Base-by-base conservation (phyloP, 2,329 filamentous ascomycete genomes). In the Domatiomyces globalis region DNA sequence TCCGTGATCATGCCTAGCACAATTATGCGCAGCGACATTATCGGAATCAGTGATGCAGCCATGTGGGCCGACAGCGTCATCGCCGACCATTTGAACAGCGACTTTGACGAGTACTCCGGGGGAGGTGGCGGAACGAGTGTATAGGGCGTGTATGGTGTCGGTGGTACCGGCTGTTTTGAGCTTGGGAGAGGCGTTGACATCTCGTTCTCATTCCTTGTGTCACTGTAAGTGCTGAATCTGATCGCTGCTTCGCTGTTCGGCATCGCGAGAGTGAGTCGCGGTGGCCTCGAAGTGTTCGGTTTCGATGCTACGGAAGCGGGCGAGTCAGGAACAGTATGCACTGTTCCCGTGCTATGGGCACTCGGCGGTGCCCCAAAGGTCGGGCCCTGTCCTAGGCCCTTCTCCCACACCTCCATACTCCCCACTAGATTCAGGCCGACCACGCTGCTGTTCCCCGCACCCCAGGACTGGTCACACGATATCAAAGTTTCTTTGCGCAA, bases 1-100 rank as follows among this genome's bases (percentile, higher is more conserved):
- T 59, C 55, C 3, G 57, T 59, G 15, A 59, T 51, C 15, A 51
- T 53, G 6, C 57, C 57, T 25, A 59, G 29, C 27, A 59, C 49
- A 25, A 56, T 51, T 19, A 59, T 17, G 7, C 57, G 53, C 19
- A 56, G n/a, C 10, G 56, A 25, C 17, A 52, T 54, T 45, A 50
- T 51, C 3, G 57, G 55, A 46, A 59, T 59, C 39, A 59, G 48
- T 20, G 49, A 47, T 36, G 53, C 54, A 18, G 55, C 29, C 51
- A 55, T 54, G 29, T 59, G 57, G 27, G 53, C 53, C 1, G 53
- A 54, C 5, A 57, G 50, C 50, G 57, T 55, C 33, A 54, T 17
- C 19, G 49, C 47, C 2, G 53, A 52, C 43, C 56, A 57, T 44
- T 56, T 57, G 29, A 52, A 42, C 10, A 57, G 36, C 12, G 55